Evolutionary conservation across 1,284 basidiomycete species (phyloP).

Genomic region (Pisolithus thermaeus): DNA sequence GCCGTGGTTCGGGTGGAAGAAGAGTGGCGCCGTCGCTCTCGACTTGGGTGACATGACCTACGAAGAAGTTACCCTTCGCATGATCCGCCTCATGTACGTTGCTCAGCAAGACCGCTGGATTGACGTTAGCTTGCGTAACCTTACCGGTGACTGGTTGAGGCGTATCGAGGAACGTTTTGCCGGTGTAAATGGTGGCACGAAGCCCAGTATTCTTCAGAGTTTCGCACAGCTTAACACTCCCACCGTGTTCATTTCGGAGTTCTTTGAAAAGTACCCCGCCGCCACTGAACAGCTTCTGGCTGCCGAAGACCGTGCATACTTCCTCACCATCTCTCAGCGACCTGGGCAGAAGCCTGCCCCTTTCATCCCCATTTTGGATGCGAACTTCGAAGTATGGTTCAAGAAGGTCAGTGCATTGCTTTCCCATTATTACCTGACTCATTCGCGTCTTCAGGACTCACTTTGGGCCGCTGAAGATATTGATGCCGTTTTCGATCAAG

Average conservation of each 20-base stretch:
- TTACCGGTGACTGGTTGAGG: conserved; percentile 95
- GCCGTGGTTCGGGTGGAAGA: conserved; percentile 96
- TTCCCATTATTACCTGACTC: conserved; percentile 9
- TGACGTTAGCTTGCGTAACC: conserved; percentile 88
- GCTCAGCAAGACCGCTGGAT: conserved; percentile 91
- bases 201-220: conserved; percentile 87
- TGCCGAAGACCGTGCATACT: conserved; percentile 94
- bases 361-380: conserved; percentile 96
- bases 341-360: conserved; percentile 98
- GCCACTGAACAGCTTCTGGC: conserved; percentile 85
- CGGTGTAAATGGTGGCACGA: conserved; percentile 78
- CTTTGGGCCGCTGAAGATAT: conserved; percentile 98
- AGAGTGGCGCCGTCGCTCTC: conserved; percentile 77
- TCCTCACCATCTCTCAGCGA: conserved; percentile 91
- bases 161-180: conserved; percentile 97
- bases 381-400: conserved; percentile 95
- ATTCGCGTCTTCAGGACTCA: conserved; percentile 63
- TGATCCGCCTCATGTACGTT: conserved; percentile 93
- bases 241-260: conserved; percentile 67
- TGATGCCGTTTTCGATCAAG: conserved; percentile 97
- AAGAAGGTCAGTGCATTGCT: conserved; percentile 68
- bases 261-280: conserved; percentile 82
- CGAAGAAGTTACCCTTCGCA: conserved; percentile 89
- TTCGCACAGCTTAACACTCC: conserved; percentile 86
- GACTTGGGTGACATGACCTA: conserved; percentile 98